phyloP scores from a whole-genome alignment of 2,329 filamentous ascomycete genomes.

The Pseudofabraea citricarpa region DNA sequence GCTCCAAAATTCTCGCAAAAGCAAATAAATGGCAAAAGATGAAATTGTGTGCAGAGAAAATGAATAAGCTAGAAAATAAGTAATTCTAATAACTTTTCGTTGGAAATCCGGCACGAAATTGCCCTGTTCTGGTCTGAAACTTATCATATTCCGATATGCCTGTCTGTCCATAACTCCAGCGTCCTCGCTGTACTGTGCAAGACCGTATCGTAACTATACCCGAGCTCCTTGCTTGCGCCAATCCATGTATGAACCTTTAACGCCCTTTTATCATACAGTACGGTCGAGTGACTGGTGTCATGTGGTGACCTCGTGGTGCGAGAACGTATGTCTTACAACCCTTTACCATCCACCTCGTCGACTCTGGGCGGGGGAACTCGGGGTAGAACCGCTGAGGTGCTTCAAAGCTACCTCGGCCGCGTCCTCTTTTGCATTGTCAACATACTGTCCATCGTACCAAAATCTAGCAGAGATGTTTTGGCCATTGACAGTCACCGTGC shows the following conservation, averaged over 20 bases:
- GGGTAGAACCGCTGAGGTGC: conserved; percentile 41
- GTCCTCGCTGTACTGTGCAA: conserved; percentile 22
- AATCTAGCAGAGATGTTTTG: conserved; percentile 66
- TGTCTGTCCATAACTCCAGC: conserved; percentile 16
- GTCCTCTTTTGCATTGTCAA: conserved; percentile 85
- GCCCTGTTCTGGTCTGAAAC: conserved; percentile 8
- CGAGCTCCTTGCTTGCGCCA: conserved; percentile 23
- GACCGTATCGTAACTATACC: conserved; percentile 20
- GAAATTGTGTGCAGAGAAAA: background rate
- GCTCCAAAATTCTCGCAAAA: background rate
- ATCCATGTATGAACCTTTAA: conserved; percentile 19
- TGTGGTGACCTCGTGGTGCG: conserved; percentile 14
- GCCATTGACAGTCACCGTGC: conserved; percentile 68
- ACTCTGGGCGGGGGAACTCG: conserved; percentile 36
- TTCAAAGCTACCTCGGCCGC: conserved; percentile 77
- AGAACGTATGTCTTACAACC: conserved; percentile 22
- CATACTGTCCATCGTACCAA: conserved; percentile 87
- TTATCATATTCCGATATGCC: background rate
- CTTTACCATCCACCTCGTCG: conserved; percentile 30
- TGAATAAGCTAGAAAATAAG: background rate
- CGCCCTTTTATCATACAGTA: conserved; percentile 23
- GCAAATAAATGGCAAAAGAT: background rate
- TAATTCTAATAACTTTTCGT: conserved; percentile 12
- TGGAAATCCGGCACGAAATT: conserved; percentile 5
- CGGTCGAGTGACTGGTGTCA: conserved; percentile 12